These are phyloP conservation scores for Sclerotinia spermophila DNA, from an alignment of 2,329 filamentous ascomycete genomes.

Conservation along the genomic window DNA sequence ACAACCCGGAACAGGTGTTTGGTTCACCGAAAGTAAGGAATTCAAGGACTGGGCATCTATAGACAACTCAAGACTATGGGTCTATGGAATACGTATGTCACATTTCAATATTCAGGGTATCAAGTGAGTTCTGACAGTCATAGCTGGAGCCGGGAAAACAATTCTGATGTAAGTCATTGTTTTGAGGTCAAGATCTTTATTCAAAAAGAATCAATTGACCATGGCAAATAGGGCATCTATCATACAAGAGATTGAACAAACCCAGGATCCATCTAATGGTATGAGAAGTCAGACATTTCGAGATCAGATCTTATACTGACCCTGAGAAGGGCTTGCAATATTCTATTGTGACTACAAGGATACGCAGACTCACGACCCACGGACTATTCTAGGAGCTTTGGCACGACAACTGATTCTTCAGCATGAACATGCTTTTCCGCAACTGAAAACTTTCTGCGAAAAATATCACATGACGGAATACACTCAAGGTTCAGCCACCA, in stretches of 20 bases:
- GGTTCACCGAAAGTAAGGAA: constrained; percentile 25
- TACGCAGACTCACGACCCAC: constrained; percentile 4
- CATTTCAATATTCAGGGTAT: not conserved
- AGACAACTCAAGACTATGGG: constrained; percentile 23
- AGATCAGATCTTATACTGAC: constrained; percentile 12
- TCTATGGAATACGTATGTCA: constrained; percentile 26
- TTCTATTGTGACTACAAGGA: constrained; percentile 19
- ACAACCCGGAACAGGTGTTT: constrained; percentile 26
- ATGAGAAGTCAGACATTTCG: not conserved
- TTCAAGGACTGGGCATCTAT: constrained; percentile 20
- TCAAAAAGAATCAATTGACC: not conserved
- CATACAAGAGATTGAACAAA: constrained; percentile 17
- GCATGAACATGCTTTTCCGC: constrained; percentile 25
- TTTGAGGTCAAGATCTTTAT: not conserved
- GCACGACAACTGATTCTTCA: constrained; percentile 32
- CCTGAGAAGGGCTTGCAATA: constrained; percentile 7
- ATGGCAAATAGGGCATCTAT: constrained; percentile 7
- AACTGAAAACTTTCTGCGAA: constrained; percentile 20
- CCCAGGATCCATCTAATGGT: not conserved
- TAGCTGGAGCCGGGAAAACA: constrained; percentile 28
- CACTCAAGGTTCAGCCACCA: not conserved
- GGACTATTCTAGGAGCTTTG: constrained; percentile 27
- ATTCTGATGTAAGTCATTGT: constrained; percentile 19
- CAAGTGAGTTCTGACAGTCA: not conserved
- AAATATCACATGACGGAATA: not conserved